A percentile compares a stretch with the other conserved stretches of the same genome.
phyloP scores from a whole-genome alignment of 495 filamentous ascomycete genomes.

The Penicillium canariense region DNA sequence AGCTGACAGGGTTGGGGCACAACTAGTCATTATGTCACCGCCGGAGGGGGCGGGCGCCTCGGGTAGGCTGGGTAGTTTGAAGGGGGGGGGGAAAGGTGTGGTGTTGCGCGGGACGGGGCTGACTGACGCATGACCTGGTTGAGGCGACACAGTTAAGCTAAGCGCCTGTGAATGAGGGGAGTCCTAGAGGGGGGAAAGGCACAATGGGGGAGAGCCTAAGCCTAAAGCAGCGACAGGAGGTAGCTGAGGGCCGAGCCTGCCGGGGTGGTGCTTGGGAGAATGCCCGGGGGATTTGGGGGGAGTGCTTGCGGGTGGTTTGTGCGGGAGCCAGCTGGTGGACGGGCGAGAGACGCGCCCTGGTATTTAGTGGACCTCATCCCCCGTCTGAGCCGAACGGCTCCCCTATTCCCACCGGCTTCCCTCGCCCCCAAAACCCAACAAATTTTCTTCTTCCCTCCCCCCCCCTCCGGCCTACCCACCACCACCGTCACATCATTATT shows the following conservation, averaged over 20 bases:
- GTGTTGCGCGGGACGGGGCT: background rate
- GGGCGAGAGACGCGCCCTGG: too few relatives aligned
- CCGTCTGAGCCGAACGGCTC: conserved; percentile 3
- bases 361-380: conserved; percentile 28
- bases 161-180: background rate
- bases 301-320: background rate
- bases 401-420: conserved; percentile 8
- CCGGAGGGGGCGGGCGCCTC: background rate
- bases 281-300: conserved; percentile 2
- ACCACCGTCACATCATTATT: conserved; percentile 9
- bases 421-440: background rate
- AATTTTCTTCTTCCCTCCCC: conserved; percentile 15
- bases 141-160: background rate
- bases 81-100: background rate
- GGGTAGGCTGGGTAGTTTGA: too few relatives aligned
- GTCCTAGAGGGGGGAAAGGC: too few relatives aligned
- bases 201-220: conserved; percentile 17
- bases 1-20: background rate
- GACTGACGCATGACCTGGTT: background rate
- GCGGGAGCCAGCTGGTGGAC: too few relatives aligned
- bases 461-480: conserved; percentile 5
- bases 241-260: conserved; percentile 4
- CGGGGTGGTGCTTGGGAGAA: conserved; percentile 3
- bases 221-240: conserved; percentile 26
- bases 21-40: conserved; percentile 7